Evolutionary conservation across 2,329 filamentous ascomycete species (phyloP).

Genomic region (Cordyceps farinosa): DNA sequence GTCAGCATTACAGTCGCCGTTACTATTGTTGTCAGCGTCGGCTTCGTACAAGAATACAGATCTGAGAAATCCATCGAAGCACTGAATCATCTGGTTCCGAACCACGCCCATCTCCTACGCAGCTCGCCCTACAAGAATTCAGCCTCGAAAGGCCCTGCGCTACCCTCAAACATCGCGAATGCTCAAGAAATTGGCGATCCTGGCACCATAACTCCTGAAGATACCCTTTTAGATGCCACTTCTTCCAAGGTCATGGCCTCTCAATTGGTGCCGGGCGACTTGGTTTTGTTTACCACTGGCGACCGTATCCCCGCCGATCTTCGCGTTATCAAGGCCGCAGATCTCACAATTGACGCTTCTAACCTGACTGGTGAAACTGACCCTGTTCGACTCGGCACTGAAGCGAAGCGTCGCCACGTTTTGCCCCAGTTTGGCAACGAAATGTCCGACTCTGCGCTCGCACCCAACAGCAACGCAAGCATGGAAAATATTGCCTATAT

Average conservation of each 20-base stretch:
- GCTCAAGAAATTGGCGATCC: conserved; percentile 39
- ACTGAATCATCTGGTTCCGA: conserved; percentile 87
- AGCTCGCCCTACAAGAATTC: conserved; percentile 40
- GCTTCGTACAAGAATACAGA: conserved; percentile 94
- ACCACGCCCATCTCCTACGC: conserved; percentile 92
- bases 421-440: conserved; percentile 16
- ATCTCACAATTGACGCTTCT: conserved; percentile 92
- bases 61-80: conserved; percentile 98
- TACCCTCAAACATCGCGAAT: conserved; percentile 45
- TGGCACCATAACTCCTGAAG: conserved; percentile 57
- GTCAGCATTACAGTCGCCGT: conserved; percentile 94
- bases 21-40: conserved; percentile 93
- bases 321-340: conserved; percentile 83
- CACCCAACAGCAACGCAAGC: conserved; percentile 35
- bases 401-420: conserved; percentile 43
- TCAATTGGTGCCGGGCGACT: conserved; percentile 84
- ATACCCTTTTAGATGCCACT: conserved; percentile 63
- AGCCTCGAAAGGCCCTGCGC: conserved; percentile 38
- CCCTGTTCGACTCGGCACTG: conserved; percentile 74
- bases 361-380: conserved; percentile 97
- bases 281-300: conserved; percentile 91
- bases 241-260: conserved; percentile 83
- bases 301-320: conserved; percentile 96
- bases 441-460: background rate
- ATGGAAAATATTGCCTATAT: conserved; percentile 95